A percentile compares a stretch with the other conserved stretches of the same genome.
These are phyloP conservation scores for Themeda triandra DNA, from an alignment of 176 grass and related monocot species.

Conservation along the genomic window DNA sequence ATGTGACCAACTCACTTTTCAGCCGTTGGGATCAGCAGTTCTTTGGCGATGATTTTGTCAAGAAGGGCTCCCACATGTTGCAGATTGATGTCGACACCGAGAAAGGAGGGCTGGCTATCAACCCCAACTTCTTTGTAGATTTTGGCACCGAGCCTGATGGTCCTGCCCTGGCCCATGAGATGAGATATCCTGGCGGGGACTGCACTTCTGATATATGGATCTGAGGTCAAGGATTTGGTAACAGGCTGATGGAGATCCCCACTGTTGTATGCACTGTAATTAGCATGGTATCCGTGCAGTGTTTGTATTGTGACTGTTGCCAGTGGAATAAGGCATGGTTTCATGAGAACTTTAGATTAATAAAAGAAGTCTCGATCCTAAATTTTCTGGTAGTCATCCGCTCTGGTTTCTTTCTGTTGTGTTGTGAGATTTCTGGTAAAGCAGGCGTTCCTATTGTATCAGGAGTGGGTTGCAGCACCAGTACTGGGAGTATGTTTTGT, in stretches of 20 bases:
- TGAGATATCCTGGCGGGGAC: slow-evolving; percentile 96
- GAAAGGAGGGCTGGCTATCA: slow-evolving; percentile 70
- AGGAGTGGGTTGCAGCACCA: neutral
- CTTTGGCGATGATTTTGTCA: slow-evolving; percentile 60
- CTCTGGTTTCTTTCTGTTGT: neutral
- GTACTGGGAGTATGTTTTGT: neutral
- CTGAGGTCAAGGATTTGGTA: slow-evolving; percentile 28
- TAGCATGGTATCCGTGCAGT: slow-evolving; percentile 1
- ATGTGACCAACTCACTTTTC: slow-evolving; percentile 93
- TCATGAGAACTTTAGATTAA: slow-evolving; percentile 17
- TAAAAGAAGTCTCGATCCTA: slow-evolving; percentile 20
- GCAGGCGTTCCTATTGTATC: neutral
- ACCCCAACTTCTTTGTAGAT: slow-evolving; percentile 90
- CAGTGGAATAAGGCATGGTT: slow-evolving; percentile 22
- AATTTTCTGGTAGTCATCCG: neutral
- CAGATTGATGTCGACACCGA: slow-evolving; percentile 79
- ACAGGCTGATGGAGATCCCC: neutral
- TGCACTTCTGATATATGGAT: slow-evolving; percentile 99
- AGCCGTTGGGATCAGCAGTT: slow-evolving; percentile 89
- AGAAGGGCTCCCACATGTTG: slow-evolving; percentile 91
- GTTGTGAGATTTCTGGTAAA: neutral
- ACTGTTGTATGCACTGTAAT: slow-evolving; percentile 22
- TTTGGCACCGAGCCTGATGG: slow-evolving; percentile 74
- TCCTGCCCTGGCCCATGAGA: slow-evolving; percentile 85
- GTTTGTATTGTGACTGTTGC: neutral